Base-by-base conservation (phyloP, 345 rosid species). In the Dimocarpus longan region DNA sequence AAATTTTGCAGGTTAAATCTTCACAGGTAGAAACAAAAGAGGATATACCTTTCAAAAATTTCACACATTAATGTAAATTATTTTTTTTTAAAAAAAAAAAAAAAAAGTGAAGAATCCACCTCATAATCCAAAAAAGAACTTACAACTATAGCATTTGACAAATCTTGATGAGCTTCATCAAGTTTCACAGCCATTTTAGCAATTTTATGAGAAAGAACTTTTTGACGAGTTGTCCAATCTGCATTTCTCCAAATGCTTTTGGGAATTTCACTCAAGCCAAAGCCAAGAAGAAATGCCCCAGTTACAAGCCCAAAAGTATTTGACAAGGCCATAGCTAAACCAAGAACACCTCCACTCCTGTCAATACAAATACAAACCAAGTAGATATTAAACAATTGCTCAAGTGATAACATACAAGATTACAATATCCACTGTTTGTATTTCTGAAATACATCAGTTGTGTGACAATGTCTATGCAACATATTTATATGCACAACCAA, bases 261-360 rank as follows among this genome's bases (percentile, higher is more conserved):
- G 44, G 99, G 99, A 82, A 93, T 97, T 83, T 97, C 97, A 82
- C 97, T 92, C 89, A 97, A 82, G 82, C 99, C 98, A 83, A 97
- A 97, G 22, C 99, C 99, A 88, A 97, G 98, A 84, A 97, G 99
- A 86, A 97, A 97, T 80, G 95, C 95, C 77, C 99, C 98, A 3
- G 99, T 97, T 70, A 97, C 98, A 48, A 97, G 97, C 80, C 99
- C 99, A 89, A 97, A 97, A n/a, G 99, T 94, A 86, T 97, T 97
- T 63, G 99, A 94, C 81, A 97, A 93, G 43, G 94, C 99, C 98
- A 97, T 97, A 80, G 98, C 99, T 74, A 94, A 86, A 76, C 97
- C 99, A 74, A 93, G 85, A 86, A 97, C 83, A 80, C 85, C 84
- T 72, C 88, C 91, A 12, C 56, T 84, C 90, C 98, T 93, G 85